Evolutionary conservation across 805 yeast genomes (phyloP), one percentile per base, ranked within the genome.

Genomic region (Saturnispora silvae): DNA sequence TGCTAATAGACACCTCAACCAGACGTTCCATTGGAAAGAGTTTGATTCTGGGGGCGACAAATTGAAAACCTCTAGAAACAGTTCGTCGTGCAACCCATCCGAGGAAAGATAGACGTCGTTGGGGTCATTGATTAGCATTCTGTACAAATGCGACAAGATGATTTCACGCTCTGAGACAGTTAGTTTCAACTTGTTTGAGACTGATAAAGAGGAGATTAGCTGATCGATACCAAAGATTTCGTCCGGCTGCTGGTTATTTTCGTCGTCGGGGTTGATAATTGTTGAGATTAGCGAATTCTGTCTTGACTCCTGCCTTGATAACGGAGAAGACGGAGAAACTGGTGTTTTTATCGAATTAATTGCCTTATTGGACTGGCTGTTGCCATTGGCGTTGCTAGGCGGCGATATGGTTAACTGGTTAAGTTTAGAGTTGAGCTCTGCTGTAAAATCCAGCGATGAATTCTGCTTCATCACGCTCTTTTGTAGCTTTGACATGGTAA

Each of bases 91-190:
- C 11, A 35, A 20, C 48, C 44, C 38, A 34, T 18, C 11, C 5
- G 54, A 45, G 19, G 38, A 34, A 14, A 40, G 19, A 25, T 40
- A 7, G 71, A 68, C 37, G 60, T 65, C 31, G 20, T 30, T 31
- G 11, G 35, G 28, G 19, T 29, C 32, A 20, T 62, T 58, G 5
- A 67, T 66, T 24, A 67, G 58, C 50, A 70, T 52, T 40, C 66
- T 66, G 46, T 64, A 70, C 34, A 72, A 54, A 49, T 72, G 75
- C 5, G 70, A 72, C 42, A 70, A 51, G 20, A 72, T 56, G 42
- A 68, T 45, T 45, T 71, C 75, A 40, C 77, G 52, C 7, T 72
- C 64, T 25, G 52, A 57, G 1, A 72, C 56, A 25, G 70, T 63
- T 4, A 72, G 68, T 40, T 63, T 65, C 14, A 64, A 56, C 40